phyloP scores from a whole-genome alignment of 2,329 filamentous ascomycete species.

The Aureobasidium sp. region DNA sequence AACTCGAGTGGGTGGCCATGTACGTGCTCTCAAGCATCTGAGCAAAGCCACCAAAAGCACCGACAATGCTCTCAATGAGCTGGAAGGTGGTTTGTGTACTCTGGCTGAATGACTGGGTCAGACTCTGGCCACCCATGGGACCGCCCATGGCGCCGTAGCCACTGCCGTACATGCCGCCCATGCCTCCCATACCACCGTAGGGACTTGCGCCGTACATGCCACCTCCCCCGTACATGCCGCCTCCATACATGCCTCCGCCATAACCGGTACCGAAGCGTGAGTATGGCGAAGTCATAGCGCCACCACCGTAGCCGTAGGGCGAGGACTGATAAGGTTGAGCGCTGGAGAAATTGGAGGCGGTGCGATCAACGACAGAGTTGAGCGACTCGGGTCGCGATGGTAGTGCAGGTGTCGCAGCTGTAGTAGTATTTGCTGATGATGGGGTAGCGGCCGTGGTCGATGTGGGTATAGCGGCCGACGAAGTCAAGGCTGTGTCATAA shows the following conservation, averaged over 20 bases:
- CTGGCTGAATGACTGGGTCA: slow-evolving; percentile 92
- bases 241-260: slow-evolving; percentile 33
- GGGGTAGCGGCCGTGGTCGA: slow-evolving; percentile 22
- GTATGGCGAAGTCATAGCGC: slow-evolving; percentile 44
- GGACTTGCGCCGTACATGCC: slow-evolving; percentile 27
- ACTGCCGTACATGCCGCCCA: slow-evolving; percentile 18
- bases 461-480: slow-evolving; percentile 9
- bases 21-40: slow-evolving; percentile 99
- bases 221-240: slow-evolving; percentile 27
- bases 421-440: slow-evolving; percentile 38
- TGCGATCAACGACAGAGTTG: slow-evolving; percentile 74
- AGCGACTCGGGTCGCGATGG: slow-evolving; percentile 77
- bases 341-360: slow-evolving; percentile 68
- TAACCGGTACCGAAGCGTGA: slow-evolving; percentile 42
- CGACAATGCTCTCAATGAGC: slow-evolving; percentile 94
- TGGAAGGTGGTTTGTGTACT: slow-evolving; percentile 96
- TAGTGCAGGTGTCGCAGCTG: slow-evolving; percentile 44
- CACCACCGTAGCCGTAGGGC: slow-evolving; percentile 47
- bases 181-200: slow-evolving; percentile 26
- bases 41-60: slow-evolving; percentile 92
- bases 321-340: slow-evolving; percentile 42
- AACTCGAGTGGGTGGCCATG: slow-evolving; percentile 98
- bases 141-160: slow-evolving; percentile 32
- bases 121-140: slow-evolving; percentile 69
- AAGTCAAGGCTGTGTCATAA: slow-evolving; percentile 3